Conservation (phyloP, 2,329 filamentous ascomycete species). For the Westerdykella sp. region DNA sequence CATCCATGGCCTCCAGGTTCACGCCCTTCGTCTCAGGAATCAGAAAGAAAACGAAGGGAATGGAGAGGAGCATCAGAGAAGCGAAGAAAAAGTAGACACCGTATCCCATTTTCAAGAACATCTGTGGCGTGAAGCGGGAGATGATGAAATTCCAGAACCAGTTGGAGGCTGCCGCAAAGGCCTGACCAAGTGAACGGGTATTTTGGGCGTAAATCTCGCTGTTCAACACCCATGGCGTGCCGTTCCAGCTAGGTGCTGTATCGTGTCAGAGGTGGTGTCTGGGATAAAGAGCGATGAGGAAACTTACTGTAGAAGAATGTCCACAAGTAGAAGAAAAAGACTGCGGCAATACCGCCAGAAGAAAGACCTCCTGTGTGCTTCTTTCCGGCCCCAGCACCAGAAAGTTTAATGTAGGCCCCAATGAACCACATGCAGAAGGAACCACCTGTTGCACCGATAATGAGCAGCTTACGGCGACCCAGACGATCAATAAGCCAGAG, state of each 20-base stretch:
- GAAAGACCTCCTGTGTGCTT: slow-evolving; percentile 28
- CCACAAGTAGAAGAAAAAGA: slow-evolving; percentile 71
- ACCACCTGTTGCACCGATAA: slow-evolving; percentile 59
- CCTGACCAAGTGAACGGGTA: slow-evolving; percentile 63
- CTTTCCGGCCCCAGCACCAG: slow-evolving; percentile 35
- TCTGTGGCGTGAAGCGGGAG: slow-evolving; percentile 60
- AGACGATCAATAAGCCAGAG: slow-evolving; percentile 61
- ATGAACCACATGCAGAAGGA: slow-evolving; percentile 61
- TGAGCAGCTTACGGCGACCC: slow-evolving; percentile 57
- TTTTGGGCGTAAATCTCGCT: slow-evolving; percentile 68
- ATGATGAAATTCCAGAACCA: slow-evolving; percentile 70
- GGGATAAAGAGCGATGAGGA: slow-evolving; percentile 8
- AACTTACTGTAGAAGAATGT: slow-evolving; percentile 59
- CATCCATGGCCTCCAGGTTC: slow-evolving; percentile 44
- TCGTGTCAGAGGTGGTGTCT: slow-evolving; percentile 10
- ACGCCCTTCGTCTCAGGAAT: slow-evolving; percentile 41
- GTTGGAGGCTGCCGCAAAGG: slow-evolving; percentile 64
- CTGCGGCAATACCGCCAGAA: slow-evolving; percentile 52
- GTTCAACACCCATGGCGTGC: slow-evolving; percentile 70
- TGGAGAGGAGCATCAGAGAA: slow-evolving; percentile 41
- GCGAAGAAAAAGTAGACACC: slow-evolving; percentile 46
- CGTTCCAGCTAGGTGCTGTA: slow-evolving; percentile 52
- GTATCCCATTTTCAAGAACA: slow-evolving; percentile 46
- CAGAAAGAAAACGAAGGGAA: slow-evolving; percentile 44
- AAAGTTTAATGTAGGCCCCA: slow-evolving; percentile 53